Evolutionary conservation across 2,329 filamentous ascomycete genomes (phyloP).

Genomic region (Raffaelea arxii): DNA sequence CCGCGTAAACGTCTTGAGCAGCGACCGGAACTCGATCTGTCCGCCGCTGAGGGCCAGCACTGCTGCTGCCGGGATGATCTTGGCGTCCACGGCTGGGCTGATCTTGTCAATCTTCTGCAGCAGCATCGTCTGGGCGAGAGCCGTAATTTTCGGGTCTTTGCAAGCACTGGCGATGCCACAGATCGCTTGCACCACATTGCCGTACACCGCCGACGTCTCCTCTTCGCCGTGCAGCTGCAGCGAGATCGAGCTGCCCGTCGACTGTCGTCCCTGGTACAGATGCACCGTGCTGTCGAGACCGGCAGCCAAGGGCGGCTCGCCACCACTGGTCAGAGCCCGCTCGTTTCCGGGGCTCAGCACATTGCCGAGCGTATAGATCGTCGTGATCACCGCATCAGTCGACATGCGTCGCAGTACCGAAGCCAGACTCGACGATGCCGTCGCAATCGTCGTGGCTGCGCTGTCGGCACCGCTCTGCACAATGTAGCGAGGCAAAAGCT

Average conservation of each 20-base stretch:
- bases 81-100: conserved; percentile 67
- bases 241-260: conserved; percentile 70
- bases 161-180: conserved; percentile 78
- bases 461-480: conserved; percentile 69
- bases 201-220: conserved; percentile 66
- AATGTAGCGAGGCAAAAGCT: conserved; percentile 75
- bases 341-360: conserved; percentile 68
- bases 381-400: conserved; percentile 89
- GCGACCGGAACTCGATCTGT: conserved; percentile 70
- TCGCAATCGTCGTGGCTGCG: conserved; percentile 56
- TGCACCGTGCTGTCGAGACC: conserved; percentile 21
- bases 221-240: conserved; percentile 66
- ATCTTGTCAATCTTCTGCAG: conserved; percentile 91
- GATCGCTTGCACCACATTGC: conserved; percentile 89
- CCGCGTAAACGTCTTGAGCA: conserved; percentile 75
- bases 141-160: conserved; percentile 84
- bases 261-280: conserved; percentile 45
- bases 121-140: conserved; percentile 87
- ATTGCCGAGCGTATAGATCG: conserved; percentile 92
- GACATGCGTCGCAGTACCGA: conserved; percentile 73
- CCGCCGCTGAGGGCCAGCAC: conserved; percentile 68
- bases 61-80: conserved; percentile 76
- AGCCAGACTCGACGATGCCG: conserved; percentile 79
- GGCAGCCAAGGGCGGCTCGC: conserved; percentile 21
- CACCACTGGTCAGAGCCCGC: conserved; percentile 42